Conservation (phyloP, 371 early-diverging fungal species). For the Zychaea mexicana region DNA sequence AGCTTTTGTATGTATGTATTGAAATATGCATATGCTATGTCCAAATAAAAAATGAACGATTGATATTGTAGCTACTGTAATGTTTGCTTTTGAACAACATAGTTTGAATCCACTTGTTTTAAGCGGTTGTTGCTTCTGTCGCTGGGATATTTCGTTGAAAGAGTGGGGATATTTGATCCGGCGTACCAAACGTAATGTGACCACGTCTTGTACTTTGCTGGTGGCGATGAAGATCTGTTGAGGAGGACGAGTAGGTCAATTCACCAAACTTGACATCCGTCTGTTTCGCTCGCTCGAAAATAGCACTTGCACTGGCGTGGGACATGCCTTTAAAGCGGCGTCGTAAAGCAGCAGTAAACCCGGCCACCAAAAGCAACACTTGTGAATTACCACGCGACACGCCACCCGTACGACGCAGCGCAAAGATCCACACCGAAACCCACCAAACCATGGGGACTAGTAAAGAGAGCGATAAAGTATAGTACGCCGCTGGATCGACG, state of each 20-base stretch:
- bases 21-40: too few species aligned
- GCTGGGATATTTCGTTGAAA: background rate
- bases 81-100: too few species aligned
- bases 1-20: too few species aligned
- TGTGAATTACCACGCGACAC: constrained; percentile 19
- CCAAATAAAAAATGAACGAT: too few species aligned
- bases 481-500: constrained; percentile 1
- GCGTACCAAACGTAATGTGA: constrained; percentile 8
- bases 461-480: background rate
- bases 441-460: constrained; percentile 15
- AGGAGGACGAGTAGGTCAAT: too few species aligned
- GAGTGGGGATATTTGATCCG: background rate
- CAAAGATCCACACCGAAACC: constrained; percentile 11
- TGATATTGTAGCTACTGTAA: too few species aligned
- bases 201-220: too few species aligned
- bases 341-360: constrained; percentile 11
- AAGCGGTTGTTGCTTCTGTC: background rate
- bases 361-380: constrained; percentile 14
- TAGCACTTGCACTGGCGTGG: constrained; percentile 6
- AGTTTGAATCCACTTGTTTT: too few species aligned
- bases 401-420: constrained; percentile 13
- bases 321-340: constrained; percentile 14
- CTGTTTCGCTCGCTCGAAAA: constrained; percentile 1
- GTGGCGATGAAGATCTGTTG: too few species aligned
- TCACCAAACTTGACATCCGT: constrained; percentile 13